phyloP scores from a whole-genome alignment of 306 rosid species.

The Pyrus bretschneideri region DNA sequence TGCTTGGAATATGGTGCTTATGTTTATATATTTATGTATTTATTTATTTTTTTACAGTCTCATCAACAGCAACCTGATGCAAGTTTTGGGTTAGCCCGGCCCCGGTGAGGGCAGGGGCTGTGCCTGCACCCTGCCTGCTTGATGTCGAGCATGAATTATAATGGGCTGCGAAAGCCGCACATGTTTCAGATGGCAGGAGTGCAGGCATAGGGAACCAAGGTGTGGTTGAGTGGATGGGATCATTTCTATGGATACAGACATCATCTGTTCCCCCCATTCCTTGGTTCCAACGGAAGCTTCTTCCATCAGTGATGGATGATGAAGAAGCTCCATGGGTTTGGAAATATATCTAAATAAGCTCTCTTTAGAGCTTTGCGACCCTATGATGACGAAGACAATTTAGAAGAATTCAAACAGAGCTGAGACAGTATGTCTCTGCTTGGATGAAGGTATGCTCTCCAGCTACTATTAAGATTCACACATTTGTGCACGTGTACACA shows the following conservation, averaged over 20 bases:
- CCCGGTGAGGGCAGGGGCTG: slow-evolving; percentile 99
- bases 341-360: slow-evolving; percentile 8
- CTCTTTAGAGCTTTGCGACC: slow-evolving; percentile 15
- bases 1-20: not conserved
- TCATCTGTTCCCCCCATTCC: slow-evolving; percentile 30
- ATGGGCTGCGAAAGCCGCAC: slow-evolving; percentile 24
- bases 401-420: slow-evolving; percentile 30
- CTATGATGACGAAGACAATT: slow-evolving; percentile 25
- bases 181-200: slow-evolving; percentile 56
- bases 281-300: slow-evolving; percentile 54
- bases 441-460: slow-evolving; percentile 49
- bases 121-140: slow-evolving; percentile 85
- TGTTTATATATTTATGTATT: no score
- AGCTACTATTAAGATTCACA: not conserved
- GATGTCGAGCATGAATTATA: slow-evolving; percentile 24
- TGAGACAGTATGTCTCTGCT: slow-evolving; percentile 37
- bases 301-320: slow-evolving; percentile 38
- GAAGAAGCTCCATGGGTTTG: slow-evolving; percentile 27
- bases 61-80: slow-evolving; percentile 91
- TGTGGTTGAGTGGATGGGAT: slow-evolving; percentile 45
- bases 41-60: slow-evolving; percentile 40
- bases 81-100: slow-evolving; percentile 99
- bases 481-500: not conserved
- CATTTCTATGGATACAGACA: slow-evolving; percentile 12
- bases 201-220: slow-evolving; percentile 87